phyloP scores from a whole-genome alignment of 371 early-diverging fungal genomes.

The Syncephalastrum contaminatum region DNA sequence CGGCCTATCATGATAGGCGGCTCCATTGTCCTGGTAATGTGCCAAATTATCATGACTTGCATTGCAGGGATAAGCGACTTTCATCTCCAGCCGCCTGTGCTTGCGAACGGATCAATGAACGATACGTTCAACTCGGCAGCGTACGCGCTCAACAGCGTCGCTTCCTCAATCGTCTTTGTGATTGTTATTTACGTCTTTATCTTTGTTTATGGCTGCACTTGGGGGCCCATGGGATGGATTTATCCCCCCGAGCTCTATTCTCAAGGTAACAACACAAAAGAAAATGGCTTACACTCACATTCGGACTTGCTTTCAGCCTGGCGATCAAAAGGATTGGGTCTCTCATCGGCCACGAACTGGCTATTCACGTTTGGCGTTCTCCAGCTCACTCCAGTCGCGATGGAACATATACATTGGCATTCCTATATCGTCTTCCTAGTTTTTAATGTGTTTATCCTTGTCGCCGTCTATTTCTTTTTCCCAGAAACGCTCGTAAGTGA shows the following conservation, averaged over 20 bases:
- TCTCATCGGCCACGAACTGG: slow-evolving; percentile 92
- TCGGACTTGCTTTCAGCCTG: too few species aligned
- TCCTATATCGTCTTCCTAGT: slow-evolving; percentile 66
- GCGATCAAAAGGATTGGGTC: slow-evolving; percentile 79
- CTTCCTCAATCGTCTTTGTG: slow-evolving; percentile 54
- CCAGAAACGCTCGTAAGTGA: slow-evolving; percentile 79
- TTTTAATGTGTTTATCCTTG: slow-evolving; percentile 55
- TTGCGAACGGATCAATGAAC: too few species aligned
- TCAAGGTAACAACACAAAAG: slow-evolving; percentile 31
- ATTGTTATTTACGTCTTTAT: slow-evolving; percentile 74
- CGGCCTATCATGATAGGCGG: slow-evolving; percentile 55
- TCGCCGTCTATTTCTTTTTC: slow-evolving; percentile 63
- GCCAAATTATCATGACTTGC: slow-evolving; percentile 45
- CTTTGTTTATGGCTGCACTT: slow-evolving; percentile 77
- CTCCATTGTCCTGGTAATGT: slow-evolving; percentile 40
- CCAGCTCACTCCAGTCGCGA: slow-evolving; percentile 61
- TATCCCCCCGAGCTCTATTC: slow-evolving; percentile 87
- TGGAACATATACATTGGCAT: slow-evolving; percentile 58
- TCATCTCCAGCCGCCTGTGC: background rate
- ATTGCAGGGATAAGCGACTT: slow-evolving; percentile 43
- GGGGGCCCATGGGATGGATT: slow-evolving; percentile 42
- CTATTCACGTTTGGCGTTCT: slow-evolving; percentile 69
- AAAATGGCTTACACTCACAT: background rate
- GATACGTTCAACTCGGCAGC: too few species aligned
- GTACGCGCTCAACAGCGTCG: slow-evolving; percentile 3